Base-by-base conservation (phyloP, 2,329 filamentous ascomycete genomes). In the Fusarium irregulare region DNA sequence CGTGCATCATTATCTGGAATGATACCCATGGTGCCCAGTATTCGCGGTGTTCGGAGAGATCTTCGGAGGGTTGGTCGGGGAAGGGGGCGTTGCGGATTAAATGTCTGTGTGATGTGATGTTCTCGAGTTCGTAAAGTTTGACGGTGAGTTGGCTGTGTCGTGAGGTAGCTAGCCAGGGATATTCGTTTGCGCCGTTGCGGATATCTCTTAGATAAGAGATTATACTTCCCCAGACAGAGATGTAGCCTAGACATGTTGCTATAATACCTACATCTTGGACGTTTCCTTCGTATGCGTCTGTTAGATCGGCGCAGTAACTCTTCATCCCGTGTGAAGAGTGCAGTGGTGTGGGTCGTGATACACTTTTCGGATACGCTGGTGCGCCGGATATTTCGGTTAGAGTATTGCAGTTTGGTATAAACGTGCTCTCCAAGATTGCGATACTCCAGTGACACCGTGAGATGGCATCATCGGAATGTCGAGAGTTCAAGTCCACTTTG, bases 1-100 rank as follows among this genome's bases (percentile, higher is more conserved):
- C 70, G 13, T 75, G 73, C 44, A 73, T 71, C n/a, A 70, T 54
- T 2, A 75, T 66, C n/a, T 75, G 70, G 25, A 73, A 71, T 0
- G 63, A 27, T 0, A 75, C 46, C 73, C 73, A 75, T 0, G 73
- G 68, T 0, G 60, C 68, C 72, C 70, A 75, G 10, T 75, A 75
- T 42, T 75, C 72, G 34, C 72, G 58, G 6, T 71, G 37, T 2
- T 46, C 40, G 9, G 27, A 57, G 0, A 75, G 56, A 0, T 72
- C 58, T 2, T 59, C 48, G 0, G 50, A 7, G 0, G 68, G 59
- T 12, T 74, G 69, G 11, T 75, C 73, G 0, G 71, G 73, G 7
- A 75, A 75, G 0, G 68, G 64, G 0, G 72, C 68, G 16, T 75
- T 70, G 1, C 73, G 69, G 6, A 75, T 68, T 1, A 75, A 44